Base-by-base conservation (phyloP, 192 early-diverging fungal genomes). In the Gonapodya prolifera region DNA sequence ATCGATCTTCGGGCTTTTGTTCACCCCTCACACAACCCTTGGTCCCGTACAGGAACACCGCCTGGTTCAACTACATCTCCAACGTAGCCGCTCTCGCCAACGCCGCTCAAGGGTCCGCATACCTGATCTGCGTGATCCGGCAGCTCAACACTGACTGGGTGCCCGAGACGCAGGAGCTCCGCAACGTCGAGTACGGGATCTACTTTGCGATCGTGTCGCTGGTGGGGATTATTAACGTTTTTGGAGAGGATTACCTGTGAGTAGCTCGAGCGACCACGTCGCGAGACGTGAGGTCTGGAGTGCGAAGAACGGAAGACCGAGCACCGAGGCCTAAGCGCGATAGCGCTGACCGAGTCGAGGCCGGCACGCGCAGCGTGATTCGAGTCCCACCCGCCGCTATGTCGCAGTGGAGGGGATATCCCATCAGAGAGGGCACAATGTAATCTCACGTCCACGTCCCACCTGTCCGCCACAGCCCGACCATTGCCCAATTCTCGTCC, bases 81-180 rank as follows among this genome's bases (percentile, higher is more conserved):
- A 73, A 73, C 71, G 71, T 73, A 32, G 71, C 71, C 8, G 71
- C 8, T 13, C 71, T 73, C 8, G 71, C 71, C 8, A 73, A 73
- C 31, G 71, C 71, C 31, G 18, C 28, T 73, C 71, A 73, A 32
- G 71, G 18, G 16, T 73, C 71, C 28, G 71, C 71, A 8, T 73
- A 73, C 71, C 71, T 73, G 18, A 8, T 73, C 28, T 13, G 2
- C 18, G 28, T 73, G 18, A 73, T 73, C 28, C 32, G 71, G 18
- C 28, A 73, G 71, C 18, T 73, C 31, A 73, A 73, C 71, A 30
- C 18, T 8, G 71, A 73, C 18, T 73, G 71, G 71, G 13, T 32
- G 18, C 71, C 71, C 16, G 71, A 73, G 31, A 32, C 8, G 8
- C 71, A 73, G 29, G 71, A 73, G 71, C 32, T 73, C 71, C 18